Conservation (phyloP, 441 rosid species). For the Hura crepitans region DNA sequence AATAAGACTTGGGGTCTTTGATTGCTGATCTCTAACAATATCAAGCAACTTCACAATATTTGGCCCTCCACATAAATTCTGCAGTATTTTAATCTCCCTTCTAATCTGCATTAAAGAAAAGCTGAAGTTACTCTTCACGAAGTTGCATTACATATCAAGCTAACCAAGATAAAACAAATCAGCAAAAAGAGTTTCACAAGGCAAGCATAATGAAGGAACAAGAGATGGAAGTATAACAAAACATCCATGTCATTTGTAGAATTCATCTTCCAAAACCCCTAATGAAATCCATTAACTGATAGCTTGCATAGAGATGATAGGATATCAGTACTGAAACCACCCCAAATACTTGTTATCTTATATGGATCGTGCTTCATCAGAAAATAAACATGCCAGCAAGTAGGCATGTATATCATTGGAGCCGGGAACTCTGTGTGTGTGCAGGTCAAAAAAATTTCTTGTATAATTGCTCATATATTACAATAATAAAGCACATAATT, state of each 20-base stretch:
- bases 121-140: conserved; percentile 11
- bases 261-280: background rate
- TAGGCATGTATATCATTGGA: too few species aligned
- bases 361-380: too few species aligned
- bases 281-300: background rate
- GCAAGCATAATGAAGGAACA: background rate
- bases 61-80: conserved; percentile 99
- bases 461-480: too few species aligned
- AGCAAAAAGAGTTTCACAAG: too few species aligned
- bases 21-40: conserved; percentile 98
- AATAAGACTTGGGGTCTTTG: conserved; percentile 92
- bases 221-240: background rate
- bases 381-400: too few species aligned
- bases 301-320: background rate
- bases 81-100: conserved; percentile 94
- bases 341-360: too few species aligned
- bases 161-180: background rate
- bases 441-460: too few species aligned
- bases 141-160: background rate
- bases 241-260: background rate
- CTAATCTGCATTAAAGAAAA: conserved; percentile 59
- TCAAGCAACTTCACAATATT: conserved; percentile 89
- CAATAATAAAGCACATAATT: too few species aligned
- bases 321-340: background rate
- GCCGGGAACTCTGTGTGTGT: too few species aligned